Evolutionary conservation across 2,329 filamentous ascomycete genomes (phyloP), one percentile per base, ranked within the genome.

Genomic region (Phialophora chinensis): DNA sequence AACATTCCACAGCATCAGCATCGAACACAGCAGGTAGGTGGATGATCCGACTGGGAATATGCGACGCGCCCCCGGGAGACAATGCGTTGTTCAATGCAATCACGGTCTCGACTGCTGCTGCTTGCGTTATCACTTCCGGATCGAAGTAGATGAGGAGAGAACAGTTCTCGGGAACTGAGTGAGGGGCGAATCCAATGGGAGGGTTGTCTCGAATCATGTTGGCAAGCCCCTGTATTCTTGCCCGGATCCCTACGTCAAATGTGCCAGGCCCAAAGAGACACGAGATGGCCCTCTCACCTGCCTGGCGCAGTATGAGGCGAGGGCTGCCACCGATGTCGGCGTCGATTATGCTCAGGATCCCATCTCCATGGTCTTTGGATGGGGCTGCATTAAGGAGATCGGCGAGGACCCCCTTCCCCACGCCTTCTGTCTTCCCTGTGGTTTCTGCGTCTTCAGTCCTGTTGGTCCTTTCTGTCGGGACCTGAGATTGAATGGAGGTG

Each of bases 1-100:
- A 71, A 20, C 29, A 62, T 35, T 64, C 63, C 38, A 62, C 33
- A 44, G 56, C 78, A 52, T 80, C 75, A 27, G 27, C 27, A 3
- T 27, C 27, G 66, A 83, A 81, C 7, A 76, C 76, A n/a, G 82
- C 71, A 0, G 81, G 81, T 0, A 83, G 75, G 20, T 74, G 73
- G 82, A 81, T 8, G 6, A 74, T 72, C 4, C 81, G 77, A 47
- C 76, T 79, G 42, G 79, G 78, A 44, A 83, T 74, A n/a, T 75
- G 79, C 33, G 77, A 74, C 14, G 85, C 74, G 12, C 71, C 53
- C 27, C 14, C n/a, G 20, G n/a, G 6, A 14, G 59, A 47, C 12
- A 62, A 3, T 31, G 7, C 35, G 17, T 31, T 38, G 27, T 53
- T 53, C 49, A 25, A 38, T 17, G 12, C 14, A 10, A 53, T 2